Conservation (phyloP, 2,329 filamentous ascomycete species). For the Curvularia verruculosa region DNA sequence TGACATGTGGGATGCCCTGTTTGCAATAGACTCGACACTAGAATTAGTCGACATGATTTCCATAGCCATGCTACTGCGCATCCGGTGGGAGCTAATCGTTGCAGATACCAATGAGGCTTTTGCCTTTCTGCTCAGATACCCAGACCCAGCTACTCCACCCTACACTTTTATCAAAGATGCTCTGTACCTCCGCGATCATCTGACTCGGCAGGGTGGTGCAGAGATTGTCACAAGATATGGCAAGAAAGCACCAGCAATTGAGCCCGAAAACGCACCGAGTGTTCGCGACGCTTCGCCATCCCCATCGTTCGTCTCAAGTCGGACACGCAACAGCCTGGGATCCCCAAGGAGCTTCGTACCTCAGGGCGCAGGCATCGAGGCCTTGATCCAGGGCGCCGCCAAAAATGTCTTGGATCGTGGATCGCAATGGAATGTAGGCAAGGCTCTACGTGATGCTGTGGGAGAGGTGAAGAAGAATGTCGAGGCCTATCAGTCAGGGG, state of each 20-base stretch:
- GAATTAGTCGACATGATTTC: conserved; percentile 90
- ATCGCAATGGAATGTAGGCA: conserved; percentile 79
- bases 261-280: conserved; percentile 33
- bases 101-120: conserved; percentile 88
- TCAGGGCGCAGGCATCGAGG: conserved; percentile 62
- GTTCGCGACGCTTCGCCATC: conserved; percentile 38
- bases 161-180: conserved; percentile 87
- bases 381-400: conserved; percentile 75
- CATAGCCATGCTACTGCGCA: conserved; percentile 88
- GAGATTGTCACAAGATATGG: conserved; percentile 75
- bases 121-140: conserved; percentile 83
- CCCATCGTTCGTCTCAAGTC: conserved; percentile 31
- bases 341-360: conserved; percentile 38
- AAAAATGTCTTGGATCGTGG: conserved; percentile 74
- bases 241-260: conserved; percentile 46
- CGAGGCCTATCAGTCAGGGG: conserved; percentile 62
- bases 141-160: conserved; percentile 68
- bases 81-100: conserved; percentile 86
- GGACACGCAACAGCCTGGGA: conserved; percentile 34
- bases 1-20: conserved; percentile 86
- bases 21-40: conserved; percentile 81
- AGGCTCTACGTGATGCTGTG: conserved; percentile 79
- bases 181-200: conserved; percentile 71
- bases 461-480: conserved; percentile 80
- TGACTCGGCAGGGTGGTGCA: conserved; percentile 66